Base-by-base conservation (phyloP, 148 eudicot species). In the Pharnaceum exiguum region DNA sequence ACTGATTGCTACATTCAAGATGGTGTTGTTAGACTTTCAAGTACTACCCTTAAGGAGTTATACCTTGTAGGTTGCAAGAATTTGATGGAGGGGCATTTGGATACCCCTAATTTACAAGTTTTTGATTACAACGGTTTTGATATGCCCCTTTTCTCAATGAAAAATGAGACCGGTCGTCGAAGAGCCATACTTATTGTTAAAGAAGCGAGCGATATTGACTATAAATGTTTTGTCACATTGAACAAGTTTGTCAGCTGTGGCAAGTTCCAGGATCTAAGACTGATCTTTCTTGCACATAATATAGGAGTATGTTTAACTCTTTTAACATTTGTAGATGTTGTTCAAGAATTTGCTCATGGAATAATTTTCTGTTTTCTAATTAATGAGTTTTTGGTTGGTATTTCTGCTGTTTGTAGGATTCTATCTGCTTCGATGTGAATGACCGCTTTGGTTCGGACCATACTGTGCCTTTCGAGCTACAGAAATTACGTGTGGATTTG, bases 21-120 rank as follows among this genome's bases (percentile, higher is more conserved):
- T n/a, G n/a, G n/a, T n/a, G 45, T 38, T 54, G 48, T 64, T 44
- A 64, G 55, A 47, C 60, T 64, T n/a, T 54, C 53, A 4, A 64
- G 68, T 15, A 11, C 31, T 5, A 40, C 26, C 25, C 60, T 64
- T 6, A 64, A 55, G 68, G 60, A 44, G 39, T 18, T 44, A 35
- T 45, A 55, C 22, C 16, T 64, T 17, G 22, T 32, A 26, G 35
- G 45, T 24, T 64, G 68, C 38, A 31, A 7, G 13, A 32, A 53
- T 43, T 7, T 37, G 7, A 46, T 21, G 29, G 29, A 54, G 32
- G 68, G 60, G 33, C 53, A 54, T 60, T 64, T 64, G 43, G 53
- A 64, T 44, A 64, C 53, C 7, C 68, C 68, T 25, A 29, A 48
- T 8, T 25, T 54, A 26, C 46, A 45, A 1, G 28, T 32, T 19